phyloP scores from a whole-genome alignment of 129 eudicot genomes.

The Escallonia herrerae region DNA sequence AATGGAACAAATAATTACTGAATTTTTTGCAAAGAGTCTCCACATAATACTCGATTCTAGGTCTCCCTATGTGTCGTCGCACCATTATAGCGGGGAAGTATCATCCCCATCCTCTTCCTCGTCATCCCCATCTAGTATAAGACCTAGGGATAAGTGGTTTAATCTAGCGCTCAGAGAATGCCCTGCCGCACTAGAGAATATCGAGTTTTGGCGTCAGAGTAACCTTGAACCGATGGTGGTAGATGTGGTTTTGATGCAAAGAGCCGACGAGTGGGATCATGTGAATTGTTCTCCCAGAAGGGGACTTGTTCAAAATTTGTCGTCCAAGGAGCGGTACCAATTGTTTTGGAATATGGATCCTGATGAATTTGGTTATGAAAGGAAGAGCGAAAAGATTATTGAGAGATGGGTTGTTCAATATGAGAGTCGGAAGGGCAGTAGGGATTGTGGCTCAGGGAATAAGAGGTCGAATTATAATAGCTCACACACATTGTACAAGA shows the following conservation, averaged over 20 bases:
- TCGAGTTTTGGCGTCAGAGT: constrained; percentile 78
- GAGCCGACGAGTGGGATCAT: constrained; percentile 50
- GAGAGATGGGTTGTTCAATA: constrained; percentile 90
- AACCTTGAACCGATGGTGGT: constrained; percentile 84
- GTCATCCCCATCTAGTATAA: constrained; percentile 56
- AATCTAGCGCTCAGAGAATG: constrained; percentile 75
- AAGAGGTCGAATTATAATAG: constrained; percentile 52
- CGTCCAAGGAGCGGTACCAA: constrained; percentile 39
- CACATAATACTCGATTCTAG: constrained; percentile 85
- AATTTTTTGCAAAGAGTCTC: constrained; percentile 66
- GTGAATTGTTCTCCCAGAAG: constrained; percentile 37
- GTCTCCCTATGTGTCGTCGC: constrained; percentile 64
- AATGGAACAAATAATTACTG: constrained; percentile 83
- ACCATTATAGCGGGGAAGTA: constrained; percentile 71
- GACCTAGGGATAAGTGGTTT: constrained; percentile 80
- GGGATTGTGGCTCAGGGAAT: constrained; percentile 28
- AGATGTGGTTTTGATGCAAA: constrained; percentile 67
- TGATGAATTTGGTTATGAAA: constrained; percentile 51
- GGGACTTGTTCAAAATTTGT: constrained; percentile 23
- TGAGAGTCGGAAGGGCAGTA: constrained; percentile 50
- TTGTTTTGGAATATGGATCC: constrained; percentile 40
- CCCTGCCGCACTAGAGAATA: constrained; percentile 81
- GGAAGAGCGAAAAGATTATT: constrained; percentile 46
- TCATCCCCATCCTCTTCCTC: constrained; percentile 62
- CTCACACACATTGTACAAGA: constrained; percentile 58